Evolutionary conservation across 2,329 filamentous ascomycete genomes (phyloP).

Genomic region (Pseudogymnoascus sp.): DNA sequence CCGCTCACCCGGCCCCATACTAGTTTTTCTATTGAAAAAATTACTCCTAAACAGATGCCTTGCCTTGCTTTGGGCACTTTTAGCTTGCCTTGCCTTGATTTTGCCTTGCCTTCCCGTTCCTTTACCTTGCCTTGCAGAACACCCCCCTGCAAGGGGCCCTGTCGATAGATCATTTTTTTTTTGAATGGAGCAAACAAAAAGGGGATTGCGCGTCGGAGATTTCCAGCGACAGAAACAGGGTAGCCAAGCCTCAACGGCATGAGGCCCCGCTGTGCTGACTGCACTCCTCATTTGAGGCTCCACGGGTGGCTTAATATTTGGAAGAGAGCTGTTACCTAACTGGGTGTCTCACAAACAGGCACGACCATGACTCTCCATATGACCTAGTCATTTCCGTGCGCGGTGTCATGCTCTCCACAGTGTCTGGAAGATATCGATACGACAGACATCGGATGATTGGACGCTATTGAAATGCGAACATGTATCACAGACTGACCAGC

Average conservation of each 20-base stretch:
- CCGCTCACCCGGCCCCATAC: background rate
- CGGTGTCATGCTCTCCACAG: background rate
- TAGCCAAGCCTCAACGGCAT: background rate
- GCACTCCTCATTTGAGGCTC: background rate
- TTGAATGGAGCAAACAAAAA: background rate
- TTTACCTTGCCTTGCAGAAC: background rate
- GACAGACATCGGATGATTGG: background rate
- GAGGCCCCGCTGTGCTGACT: background rate
- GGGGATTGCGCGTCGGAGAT: background rate
- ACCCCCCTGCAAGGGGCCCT: background rate
- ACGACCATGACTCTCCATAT: background rate
- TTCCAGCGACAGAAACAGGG: background rate
- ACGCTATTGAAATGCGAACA: background rate
- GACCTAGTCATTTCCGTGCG: background rate
- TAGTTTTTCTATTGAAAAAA: background rate
- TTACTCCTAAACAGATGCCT: background rate
- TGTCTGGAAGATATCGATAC: slow-evolving; percentile 1
- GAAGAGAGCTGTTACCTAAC: background rate
- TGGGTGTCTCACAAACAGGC: background rate
- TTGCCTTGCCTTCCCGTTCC: no score
- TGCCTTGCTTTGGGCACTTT: background rate
- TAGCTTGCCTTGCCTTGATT: background rate
- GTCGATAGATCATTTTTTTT: background rate
- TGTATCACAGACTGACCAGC: background rate
- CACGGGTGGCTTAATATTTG: background rate